These are phyloP conservation scores for Hypoxylon sp. DNA, from an alignment of 2,329 filamentous ascomycete species.

Conservation along the genomic window DNA sequence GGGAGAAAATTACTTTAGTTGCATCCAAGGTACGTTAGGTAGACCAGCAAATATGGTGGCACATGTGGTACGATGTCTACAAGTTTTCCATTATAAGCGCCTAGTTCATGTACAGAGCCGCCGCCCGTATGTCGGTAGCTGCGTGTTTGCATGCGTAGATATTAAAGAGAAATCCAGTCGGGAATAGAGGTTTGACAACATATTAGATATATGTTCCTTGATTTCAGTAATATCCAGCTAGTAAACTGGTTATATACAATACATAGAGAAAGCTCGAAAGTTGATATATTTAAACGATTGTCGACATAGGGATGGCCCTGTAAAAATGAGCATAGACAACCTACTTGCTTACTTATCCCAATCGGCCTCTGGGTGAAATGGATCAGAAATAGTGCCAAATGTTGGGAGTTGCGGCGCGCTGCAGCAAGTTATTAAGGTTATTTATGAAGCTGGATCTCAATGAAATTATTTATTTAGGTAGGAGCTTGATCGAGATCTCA, in stretches of 20 bases:
- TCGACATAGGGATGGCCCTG: background rate
- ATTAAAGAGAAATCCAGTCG: background rate
- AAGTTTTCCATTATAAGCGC: background rate
- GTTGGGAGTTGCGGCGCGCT: background rate
- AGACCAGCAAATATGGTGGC: constrained; percentile 5
- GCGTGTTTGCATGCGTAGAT: background rate
- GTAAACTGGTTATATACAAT: too few relatives aligned
- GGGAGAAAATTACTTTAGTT: background rate
- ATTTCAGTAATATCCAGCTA: background rate
- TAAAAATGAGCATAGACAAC: background rate
- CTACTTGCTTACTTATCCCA: constrained; percentile 3
- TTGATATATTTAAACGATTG: background rate
- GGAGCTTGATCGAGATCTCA: constrained; percentile 25
- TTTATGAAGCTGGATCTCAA: constrained; percentile 24
- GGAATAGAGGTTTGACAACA: background rate
- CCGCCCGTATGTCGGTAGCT: constrained; percentile 8
- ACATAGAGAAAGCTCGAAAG: background rate
- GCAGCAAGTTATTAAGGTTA: constrained; percentile 25
- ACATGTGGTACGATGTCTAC: constrained; percentile 2
- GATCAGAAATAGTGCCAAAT: constrained; percentile 7
- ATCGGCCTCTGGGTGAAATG: constrained; percentile 7
- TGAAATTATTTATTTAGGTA: too few relatives aligned
- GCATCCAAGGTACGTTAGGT: background rate
- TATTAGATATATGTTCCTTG: background rate
- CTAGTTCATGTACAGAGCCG: constrained; percentile 22